Evolutionary conservation across 208 protist genomes (phyloP), one percentile per base, ranked within the genome.

Genomic region (Willaertia magna): DNA sequence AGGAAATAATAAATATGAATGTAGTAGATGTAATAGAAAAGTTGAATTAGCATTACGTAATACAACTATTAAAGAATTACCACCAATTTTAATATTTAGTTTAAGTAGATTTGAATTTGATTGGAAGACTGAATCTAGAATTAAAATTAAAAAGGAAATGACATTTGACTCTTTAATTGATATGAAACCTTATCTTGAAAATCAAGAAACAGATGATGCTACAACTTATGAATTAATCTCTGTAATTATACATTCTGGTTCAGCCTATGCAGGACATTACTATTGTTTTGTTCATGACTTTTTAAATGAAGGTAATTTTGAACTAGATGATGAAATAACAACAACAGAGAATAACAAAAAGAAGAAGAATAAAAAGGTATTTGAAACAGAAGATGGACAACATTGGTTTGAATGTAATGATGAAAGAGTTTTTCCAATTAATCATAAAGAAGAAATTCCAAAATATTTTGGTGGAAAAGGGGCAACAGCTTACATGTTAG

Each of bases 371-470:
- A n/a, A 12, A 22, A n/a, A 12, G 26, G 1, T 2, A 12, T 34
- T 67, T 1, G 22, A 67, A 47, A n/a, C 34, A 14, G 42, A n/a
- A 47, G 74, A 47, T 20, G 4, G 11, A n/a, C 6, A 40, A 26
- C 34, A 79, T n/a, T 79, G 74, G 74, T 79, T 47, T 47, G 74
- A 79, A 4, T 79, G 46, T 46, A 79, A 79, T 47, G 74, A 79
- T 79, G 40, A 79, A 47, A 47, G 40, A 47, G 74, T 79, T 46
- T 47, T 30, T 47, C 18, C 30, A 43, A 47, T 79, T 1, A 39
- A 67, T 34, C 22, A 39, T 2, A 79, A 43, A 47, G 40, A 44
- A 9, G 74, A 79, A 42, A 47, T 79, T 30, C 16, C 20, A 46
- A 79, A 79, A 47, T 47, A 79, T 30, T 79, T 30, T 79, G 74